phyloP scores from a whole-genome alignment of 345 rosid genomes.

The Populus deltoides region DNA sequence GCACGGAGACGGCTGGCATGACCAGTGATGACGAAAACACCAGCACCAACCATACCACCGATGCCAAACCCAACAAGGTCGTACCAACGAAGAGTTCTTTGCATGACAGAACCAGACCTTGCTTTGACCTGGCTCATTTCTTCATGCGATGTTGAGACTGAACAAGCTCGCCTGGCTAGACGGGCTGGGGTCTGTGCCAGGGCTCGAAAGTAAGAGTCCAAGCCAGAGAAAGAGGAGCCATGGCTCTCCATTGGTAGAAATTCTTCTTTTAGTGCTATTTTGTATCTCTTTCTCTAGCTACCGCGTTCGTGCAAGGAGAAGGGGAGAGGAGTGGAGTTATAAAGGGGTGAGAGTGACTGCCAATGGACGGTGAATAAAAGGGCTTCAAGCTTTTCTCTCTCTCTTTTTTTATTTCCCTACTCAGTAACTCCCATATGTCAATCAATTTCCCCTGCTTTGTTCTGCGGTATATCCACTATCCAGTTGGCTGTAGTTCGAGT shows the following conservation, averaged over 20 bases:
- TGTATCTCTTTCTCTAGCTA: background rate
- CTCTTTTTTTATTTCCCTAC: no score
- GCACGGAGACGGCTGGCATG: conserved; percentile 54
- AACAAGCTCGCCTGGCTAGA: conserved; percentile 57
- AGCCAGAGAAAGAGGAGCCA: conserved; percentile 59
- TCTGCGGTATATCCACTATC: background rate
- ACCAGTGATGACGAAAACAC: conserved; percentile 83
- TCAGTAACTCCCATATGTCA: background rate
- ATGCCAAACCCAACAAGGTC: conserved; percentile 84
- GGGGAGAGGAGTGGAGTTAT: background rate
- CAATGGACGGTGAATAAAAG: conserved; percentile 16
- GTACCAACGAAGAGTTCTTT: conserved; percentile 69
- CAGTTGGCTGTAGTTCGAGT: background rate
- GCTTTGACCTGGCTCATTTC: conserved; percentile 61
- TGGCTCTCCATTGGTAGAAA: conserved; percentile 2
- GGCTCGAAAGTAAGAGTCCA: conserved; percentile 55
- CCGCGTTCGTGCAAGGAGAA: background rate
- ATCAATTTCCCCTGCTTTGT: background rate
- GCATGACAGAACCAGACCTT: conserved; percentile 68
- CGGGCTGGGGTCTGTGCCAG: conserved; percentile 69
- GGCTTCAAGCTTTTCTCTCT: background rate
- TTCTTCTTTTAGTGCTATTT: background rate
- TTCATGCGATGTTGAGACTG: conserved; percentile 66
- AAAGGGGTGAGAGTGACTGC: background rate
- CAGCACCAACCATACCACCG: conserved; percentile 99